These are phyloP conservation scores for Plenodomus biglobosus DNA, from an alignment of 2,329 filamentous ascomycete genomes.

Conservation along the genomic window DNA sequence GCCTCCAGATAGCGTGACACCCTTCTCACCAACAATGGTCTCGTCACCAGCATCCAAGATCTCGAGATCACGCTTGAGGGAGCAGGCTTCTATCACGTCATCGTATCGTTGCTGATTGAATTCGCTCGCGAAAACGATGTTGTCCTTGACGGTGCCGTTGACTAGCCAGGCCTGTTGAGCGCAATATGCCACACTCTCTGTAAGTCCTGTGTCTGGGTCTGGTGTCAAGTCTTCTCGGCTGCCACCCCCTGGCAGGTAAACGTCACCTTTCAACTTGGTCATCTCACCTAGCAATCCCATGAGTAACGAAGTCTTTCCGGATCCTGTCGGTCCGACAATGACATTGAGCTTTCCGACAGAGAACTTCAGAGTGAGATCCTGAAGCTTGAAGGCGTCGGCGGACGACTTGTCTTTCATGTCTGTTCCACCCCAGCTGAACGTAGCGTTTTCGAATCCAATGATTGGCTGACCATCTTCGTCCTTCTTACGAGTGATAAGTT, in stretches of 20 bases:
- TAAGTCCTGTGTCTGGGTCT: constrained; percentile 81
- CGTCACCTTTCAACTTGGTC: constrained; percentile 77
- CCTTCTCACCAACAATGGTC: constrained; percentile 94
- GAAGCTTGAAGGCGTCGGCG: constrained; percentile 71
- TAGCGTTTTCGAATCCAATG: constrained; percentile 83
- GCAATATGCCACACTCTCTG: constrained; percentile 92
- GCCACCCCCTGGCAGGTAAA: constrained; percentile 81
- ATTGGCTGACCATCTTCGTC: constrained; percentile 69
- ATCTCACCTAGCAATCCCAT: constrained; percentile 98
- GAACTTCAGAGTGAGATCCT: constrained; percentile 83
- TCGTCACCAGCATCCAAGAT: constrained; percentile 92
- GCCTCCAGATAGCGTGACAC: constrained; percentile 92
- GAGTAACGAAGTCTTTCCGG: constrained; percentile 90
- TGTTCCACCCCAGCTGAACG: constrained; percentile 81
- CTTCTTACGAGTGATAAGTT: constrained; percentile 70
- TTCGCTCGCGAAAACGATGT: constrained; percentile 85
- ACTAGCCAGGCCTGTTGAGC: constrained; percentile 97
- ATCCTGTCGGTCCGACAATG: constrained; percentile 88
- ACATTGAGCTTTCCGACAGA: constrained; percentile 85
- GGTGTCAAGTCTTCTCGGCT: constrained; percentile 82
- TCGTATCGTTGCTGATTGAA: constrained; percentile 82
- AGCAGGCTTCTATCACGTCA: constrained; percentile 87
- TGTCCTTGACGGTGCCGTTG: constrained; percentile 92
- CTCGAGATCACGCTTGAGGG: constrained; percentile 84
- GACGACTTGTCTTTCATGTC: constrained; percentile 56